Conservation (phyloP, 2,329 filamentous ascomycete species). For the Hypoxylon sp. region DNA sequence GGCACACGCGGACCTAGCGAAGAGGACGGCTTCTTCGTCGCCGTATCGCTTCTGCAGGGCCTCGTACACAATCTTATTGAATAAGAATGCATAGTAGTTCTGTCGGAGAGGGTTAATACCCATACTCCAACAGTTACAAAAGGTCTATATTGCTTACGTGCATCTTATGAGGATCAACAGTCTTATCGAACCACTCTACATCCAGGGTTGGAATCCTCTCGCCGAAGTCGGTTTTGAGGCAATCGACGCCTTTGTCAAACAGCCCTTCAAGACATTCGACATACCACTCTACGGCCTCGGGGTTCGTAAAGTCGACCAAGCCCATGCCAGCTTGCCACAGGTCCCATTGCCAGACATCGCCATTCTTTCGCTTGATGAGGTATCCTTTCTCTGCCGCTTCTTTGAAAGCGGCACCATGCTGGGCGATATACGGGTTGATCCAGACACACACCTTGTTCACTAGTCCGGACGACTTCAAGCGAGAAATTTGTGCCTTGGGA, state of each 20-base stretch:
- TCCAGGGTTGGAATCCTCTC: constrained; percentile 74
- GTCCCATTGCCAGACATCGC: constrained; percentile 79
- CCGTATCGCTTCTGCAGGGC: constrained; percentile 65
- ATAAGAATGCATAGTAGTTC: constrained; percentile 78
- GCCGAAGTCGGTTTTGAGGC: constrained; percentile 80
- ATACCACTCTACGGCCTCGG: constrained; percentile 72
- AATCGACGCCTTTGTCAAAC: constrained; percentile 74
- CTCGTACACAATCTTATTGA: constrained; percentile 75
- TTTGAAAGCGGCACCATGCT: constrained; percentile 72
- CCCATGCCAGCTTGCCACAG: constrained; percentile 82
- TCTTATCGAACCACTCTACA: constrained; percentile 69
- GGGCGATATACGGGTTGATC: constrained; percentile 79
- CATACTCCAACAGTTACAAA: not conserved
- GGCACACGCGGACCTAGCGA: constrained; percentile 72
- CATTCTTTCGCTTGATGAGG: constrained; percentile 73
- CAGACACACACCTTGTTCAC: constrained; percentile 74
- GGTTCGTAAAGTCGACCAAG: constrained; percentile 78
- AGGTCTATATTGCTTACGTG: constrained; percentile 52
- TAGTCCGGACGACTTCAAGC: constrained; percentile 69
- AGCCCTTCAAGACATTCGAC: constrained; percentile 66
- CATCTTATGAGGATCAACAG: constrained; percentile 70
- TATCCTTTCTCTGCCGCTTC: constrained; percentile 72
- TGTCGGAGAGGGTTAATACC: constrained; percentile 15
- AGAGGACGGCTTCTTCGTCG: constrained; percentile 66
- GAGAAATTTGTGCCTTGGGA: constrained; percentile 68